Base-by-base conservation (phyloP, 2,329 filamentous ascomycete species). In the Microdochium paspali region DNA sequence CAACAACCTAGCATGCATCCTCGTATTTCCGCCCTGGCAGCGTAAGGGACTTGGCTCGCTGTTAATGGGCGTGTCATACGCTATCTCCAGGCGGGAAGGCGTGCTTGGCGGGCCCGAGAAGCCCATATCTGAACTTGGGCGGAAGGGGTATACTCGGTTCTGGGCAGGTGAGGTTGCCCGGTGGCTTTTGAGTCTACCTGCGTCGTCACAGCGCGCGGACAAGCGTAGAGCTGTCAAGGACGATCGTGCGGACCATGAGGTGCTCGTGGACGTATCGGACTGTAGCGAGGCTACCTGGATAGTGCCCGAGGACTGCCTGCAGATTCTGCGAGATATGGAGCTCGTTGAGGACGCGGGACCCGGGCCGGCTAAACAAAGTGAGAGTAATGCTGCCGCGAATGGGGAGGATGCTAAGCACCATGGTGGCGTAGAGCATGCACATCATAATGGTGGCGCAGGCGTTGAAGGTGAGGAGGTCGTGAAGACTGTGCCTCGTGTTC, bases 11-110 rank as follows among this genome's bases (percentile, higher is more conserved):
- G 93, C 93, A 1, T 98, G 93, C 62, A 98, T 98, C 56, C 74
- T 97, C 6, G 79, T 97, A 15, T 97, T 97, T 60, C 93, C 93
- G 1, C 93, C 93, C 0, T 97, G 91, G 82, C 91, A 97, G 66
- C 84, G 86, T 53, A 90, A 89, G 54, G 90, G 91, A 1, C 76
- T 97, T 0, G 93, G 93, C 0, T 82, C 88, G 46, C 70, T 97
- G 45, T 74, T 98, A 26, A 97, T 98, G 81, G 90, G 88, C 4
- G 81, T 93, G 2, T 94, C 87, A 31, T 98, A 98, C 66, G 90
- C 93, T 64, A 84, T 98, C 44, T 91, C 90, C 20, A 80, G 83
- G 44, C 79, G 87, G 48, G 90, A 97, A 61, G 82, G 83, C 6
- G 74, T 91, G 40, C 76, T 96, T 24, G 93, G 93, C 30, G 91